Evolutionary conservation across 1,284 basidiomycete genomes (phyloP).

Genomic region (Apiotrichum porosum): DNA sequence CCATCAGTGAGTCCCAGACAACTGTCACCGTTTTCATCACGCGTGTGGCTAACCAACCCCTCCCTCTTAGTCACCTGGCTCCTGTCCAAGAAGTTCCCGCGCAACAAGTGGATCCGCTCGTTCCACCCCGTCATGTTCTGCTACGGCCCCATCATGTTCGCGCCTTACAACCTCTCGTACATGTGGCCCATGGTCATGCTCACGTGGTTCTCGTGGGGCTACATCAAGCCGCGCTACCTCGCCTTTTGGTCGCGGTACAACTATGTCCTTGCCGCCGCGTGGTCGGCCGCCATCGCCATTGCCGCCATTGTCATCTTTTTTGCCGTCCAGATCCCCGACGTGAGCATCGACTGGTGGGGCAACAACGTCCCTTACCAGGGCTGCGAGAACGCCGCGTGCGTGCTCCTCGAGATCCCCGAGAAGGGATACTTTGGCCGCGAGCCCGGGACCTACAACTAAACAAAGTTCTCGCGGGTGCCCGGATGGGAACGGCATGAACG

Average conservation of each 20-base stretch:
- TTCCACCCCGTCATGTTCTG: constrained; percentile 15
- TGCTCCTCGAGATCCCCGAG: constrained; percentile 2
- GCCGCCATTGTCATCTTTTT: constrained; percentile 39
- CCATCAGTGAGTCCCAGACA: constrained; percentile 53
- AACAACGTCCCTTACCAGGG: constrained; percentile 10
- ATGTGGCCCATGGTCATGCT: constrained; percentile 1
- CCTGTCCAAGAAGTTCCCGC: constrained; percentile 4
- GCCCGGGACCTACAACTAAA: constrained; percentile 6
- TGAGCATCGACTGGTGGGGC: constrained; percentile 22
- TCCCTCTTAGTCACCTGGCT: constrained; percentile 52
- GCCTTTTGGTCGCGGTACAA: constrained; percentile 44
- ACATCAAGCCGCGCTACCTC: constrained; percentile 28
- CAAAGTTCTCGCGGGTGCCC: too few relatives aligned
- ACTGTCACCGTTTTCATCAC: too few relatives aligned
- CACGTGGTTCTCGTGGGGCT: constrained; percentile 31
- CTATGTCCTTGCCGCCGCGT: constrained; percentile 41
- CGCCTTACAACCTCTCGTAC: constrained; percentile 25
- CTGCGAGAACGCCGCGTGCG: constrained; percentile 15
- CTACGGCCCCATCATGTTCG: constrained; percentile 5
- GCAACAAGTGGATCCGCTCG: constrained; percentile 3
- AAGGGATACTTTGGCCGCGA: constrained; percentile 19
- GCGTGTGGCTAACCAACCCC: too few relatives aligned
- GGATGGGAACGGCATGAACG: too few relatives aligned
- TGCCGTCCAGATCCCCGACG: constrained; percentile 10
- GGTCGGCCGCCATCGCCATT: constrained; percentile 43